A percentile compares a stretch with the other conserved stretches of the same genome.
Conservation (phyloP, 352 stramenopile species). For the Pythium sukuiense region DNA sequence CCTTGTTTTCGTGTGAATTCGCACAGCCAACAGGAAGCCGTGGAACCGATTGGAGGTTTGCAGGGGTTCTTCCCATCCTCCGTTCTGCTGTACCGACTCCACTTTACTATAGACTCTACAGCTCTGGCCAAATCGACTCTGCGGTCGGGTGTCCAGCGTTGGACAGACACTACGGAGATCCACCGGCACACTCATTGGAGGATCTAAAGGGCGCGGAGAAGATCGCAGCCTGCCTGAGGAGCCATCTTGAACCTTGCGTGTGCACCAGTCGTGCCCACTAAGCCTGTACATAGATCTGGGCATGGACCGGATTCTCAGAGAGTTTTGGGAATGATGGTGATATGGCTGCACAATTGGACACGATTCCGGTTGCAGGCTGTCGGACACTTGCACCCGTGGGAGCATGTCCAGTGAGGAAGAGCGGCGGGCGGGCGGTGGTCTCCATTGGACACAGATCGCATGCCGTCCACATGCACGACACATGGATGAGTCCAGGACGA, state of each 20-base stretch:
- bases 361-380: background rate
- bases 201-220: background rate
- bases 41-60: too few relatives aligned
- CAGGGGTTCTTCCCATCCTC: background rate
- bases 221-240: background rate
- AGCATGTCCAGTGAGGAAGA: background rate
- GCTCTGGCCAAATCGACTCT: too few relatives aligned
- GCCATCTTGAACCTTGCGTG: background rate
- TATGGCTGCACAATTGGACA: slow-evolving; percentile 7
- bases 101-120: background rate
- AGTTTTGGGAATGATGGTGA: slow-evolving; percentile 9
- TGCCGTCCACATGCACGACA: background rate
- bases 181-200: background rate
- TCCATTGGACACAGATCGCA: background rate
- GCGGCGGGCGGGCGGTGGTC: background rate
- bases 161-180: background rate
- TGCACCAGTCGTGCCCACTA: too few relatives aligned
- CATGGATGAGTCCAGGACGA: background rate
- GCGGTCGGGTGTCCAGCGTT: background rate
- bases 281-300: too few relatives aligned
- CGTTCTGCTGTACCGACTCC: background rate
- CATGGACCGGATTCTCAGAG: background rate
- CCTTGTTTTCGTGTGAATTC: too few relatives aligned
- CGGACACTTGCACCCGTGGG: slow-evolving; percentile 20
- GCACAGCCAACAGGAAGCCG: too few relatives aligned